Conservation (phyloP, 306 rosid genomes). For the Citrullus amarus region DNA sequence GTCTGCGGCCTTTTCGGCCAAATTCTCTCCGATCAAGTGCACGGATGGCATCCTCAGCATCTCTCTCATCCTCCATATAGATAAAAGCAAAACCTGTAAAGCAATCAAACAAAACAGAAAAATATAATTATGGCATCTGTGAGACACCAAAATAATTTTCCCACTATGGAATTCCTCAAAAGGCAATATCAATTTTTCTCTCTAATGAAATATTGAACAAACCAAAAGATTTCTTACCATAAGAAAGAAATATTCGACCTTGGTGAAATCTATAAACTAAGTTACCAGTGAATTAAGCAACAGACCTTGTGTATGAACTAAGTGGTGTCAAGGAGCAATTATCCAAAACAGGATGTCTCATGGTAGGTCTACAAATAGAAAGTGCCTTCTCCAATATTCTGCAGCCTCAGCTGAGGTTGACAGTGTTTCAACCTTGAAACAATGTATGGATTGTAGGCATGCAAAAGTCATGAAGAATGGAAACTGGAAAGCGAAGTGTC, state of each 20-base stretch:
- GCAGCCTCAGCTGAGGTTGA: constrained; percentile 87
- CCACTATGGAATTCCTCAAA: constrained; percentile 26
- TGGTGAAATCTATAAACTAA: constrained; percentile 59
- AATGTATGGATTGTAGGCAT: constrained; percentile 63
- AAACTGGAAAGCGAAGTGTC: constrained; percentile 61
- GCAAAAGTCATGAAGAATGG: constrained; percentile 69
- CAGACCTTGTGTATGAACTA: constrained; percentile 94
- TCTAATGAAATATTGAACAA: constrained; percentile 26
- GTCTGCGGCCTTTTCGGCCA: constrained; percentile 89
- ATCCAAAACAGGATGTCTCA: constrained; percentile 92
- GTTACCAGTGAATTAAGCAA: constrained; percentile 78
- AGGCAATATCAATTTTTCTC: constrained; percentile 24
- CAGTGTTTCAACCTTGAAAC: constrained; percentile 59
- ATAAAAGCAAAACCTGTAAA: constrained; percentile 83
- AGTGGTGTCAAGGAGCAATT: constrained; percentile 85
- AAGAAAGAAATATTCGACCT: constrained; percentile 37
- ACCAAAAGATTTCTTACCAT: constrained; percentile 28
- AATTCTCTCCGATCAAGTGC: constrained; percentile 75
- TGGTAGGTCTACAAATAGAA: constrained; percentile 71
- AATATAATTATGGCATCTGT: neutral
- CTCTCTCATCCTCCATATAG: constrained; percentile 96
- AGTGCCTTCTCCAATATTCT: constrained; percentile 70
- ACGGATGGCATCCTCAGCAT: constrained; percentile 89
- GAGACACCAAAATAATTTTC: constrained; percentile 11
- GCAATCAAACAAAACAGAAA: constrained; percentile 10